These are phyloP conservation scores for Datisca glomerata DNA, from an alignment of 306 rosid species.

Conservation along the genomic window DNA sequence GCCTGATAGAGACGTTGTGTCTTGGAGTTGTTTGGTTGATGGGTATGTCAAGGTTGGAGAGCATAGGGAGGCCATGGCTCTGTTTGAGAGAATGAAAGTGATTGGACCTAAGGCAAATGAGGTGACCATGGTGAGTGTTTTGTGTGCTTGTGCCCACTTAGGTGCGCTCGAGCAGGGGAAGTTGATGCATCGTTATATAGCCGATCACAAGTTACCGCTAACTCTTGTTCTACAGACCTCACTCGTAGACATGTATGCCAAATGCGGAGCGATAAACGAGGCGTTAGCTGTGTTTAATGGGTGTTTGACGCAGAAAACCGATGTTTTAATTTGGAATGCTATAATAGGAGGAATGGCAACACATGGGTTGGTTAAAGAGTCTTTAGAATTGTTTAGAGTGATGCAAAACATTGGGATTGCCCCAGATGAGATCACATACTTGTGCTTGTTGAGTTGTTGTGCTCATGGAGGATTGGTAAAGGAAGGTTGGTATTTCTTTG, in stretches of 20 bases:
- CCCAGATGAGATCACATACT: constrained; percentile 67
- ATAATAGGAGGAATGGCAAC: constrained; percentile 72
- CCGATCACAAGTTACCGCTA: constrained; percentile 33
- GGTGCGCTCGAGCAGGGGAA: constrained; percentile 64
- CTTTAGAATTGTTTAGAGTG: constrained; percentile 35
- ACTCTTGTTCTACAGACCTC: constrained; percentile 59
- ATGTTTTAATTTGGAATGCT: constrained; percentile 73
- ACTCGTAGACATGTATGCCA: constrained; percentile 79
- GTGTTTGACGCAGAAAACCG: constrained; percentile 27
- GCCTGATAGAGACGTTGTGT: constrained; percentile 53
- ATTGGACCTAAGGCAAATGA: constrained; percentile 53
- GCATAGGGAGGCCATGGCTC: constrained; percentile 42
- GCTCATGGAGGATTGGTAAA: constrained; percentile 69
- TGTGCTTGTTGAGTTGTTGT: constrained; percentile 66
- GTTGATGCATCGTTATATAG: constrained; percentile 35
- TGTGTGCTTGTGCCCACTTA: constrained; percentile 57
- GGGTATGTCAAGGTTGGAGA: constrained; percentile 56
- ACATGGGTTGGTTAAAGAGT: constrained; percentile 48
- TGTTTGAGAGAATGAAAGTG: constrained; percentile 40
- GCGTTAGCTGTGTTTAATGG: constrained; percentile 40
- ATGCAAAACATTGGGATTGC: constrained; percentile 41
- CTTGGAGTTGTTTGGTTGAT: constrained; percentile 70
- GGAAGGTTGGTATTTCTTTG: constrained; percentile 67
- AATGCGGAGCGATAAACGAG: constrained; percentile 69
- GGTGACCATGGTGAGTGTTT: constrained; percentile 72